Percentiles rank a stretch among this genome's conserved stretches.
Evolutionary conservation across 2,329 filamentous ascomycete genomes (phyloP).

Genomic region (Aspergillus melleus): DNA sequence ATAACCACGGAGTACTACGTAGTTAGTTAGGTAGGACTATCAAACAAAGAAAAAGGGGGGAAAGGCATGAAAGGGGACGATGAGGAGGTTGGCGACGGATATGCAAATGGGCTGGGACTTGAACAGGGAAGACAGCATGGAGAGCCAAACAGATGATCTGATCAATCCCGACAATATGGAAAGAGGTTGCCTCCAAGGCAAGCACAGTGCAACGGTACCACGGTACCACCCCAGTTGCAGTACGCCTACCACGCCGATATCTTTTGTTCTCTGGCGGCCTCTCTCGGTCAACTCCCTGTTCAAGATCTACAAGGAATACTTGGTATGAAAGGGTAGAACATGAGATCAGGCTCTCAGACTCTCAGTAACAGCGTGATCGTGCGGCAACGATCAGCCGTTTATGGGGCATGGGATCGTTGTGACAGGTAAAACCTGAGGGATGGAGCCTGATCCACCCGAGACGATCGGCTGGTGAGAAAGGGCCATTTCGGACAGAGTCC

Average conservation of each 20-base stretch:
- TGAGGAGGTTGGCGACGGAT: neutral
- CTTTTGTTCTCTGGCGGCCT: neutral
- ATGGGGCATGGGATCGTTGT: conserved; percentile 34
- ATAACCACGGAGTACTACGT: neutral
- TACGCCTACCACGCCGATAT: neutral
- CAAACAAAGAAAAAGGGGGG: neutral
- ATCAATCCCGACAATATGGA: neutral
- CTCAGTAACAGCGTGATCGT: conserved; percentile 21
- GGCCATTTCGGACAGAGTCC: neutral
- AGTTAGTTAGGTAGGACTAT: neutral
- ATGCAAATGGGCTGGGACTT: neutral
- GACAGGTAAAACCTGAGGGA: conserved; percentile 30
- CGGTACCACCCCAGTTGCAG: neutral
- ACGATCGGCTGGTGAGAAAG: neutral
- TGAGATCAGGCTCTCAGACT: conserved; percentile 29
- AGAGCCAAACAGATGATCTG: conserved; percentile 1
- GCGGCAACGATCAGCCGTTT: conserved; percentile 40
- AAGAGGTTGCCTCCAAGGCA: neutral
- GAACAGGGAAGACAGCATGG: neutral
- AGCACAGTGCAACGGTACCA: neutral
- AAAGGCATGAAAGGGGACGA: neutral
- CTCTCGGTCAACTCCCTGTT: neutral
- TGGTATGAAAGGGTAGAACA: conserved; percentile 7
- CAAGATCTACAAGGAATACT: conserved; percentile 15
- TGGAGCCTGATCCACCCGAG: neutral